Conservation (phyloP, 768 basidiomycete species). For the Macrolepiota albuminosa region DNA sequence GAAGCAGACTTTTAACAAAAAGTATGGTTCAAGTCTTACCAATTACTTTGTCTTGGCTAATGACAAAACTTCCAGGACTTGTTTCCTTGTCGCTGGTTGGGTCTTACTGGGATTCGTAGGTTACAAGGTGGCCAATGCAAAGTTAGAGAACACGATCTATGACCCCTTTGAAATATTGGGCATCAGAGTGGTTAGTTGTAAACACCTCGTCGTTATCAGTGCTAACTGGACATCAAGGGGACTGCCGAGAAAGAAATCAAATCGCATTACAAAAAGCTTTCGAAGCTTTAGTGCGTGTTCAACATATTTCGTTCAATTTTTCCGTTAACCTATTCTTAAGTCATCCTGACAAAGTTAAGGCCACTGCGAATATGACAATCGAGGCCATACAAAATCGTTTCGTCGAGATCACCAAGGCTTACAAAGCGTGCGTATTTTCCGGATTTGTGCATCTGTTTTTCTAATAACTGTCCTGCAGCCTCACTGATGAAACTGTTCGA, state of each 20-base stretch:
- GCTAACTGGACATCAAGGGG: slow-evolving; percentile 36
- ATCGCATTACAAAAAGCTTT: slow-evolving; percentile 90
- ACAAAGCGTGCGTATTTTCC: slow-evolving; percentile 71
- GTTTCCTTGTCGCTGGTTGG: slow-evolving; percentile 72
- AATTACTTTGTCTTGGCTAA: neutral
- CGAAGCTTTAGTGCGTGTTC: slow-evolving; percentile 67
- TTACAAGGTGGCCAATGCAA: slow-evolving; percentile 57
- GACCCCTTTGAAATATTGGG: slow-evolving; percentile 95
- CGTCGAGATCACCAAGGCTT: slow-evolving; percentile 94
- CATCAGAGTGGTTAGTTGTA: slow-evolving; percentile 52
- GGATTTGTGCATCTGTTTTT: neutral
- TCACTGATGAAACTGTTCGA: slow-evolving; percentile 91
- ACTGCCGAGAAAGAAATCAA: slow-evolving; percentile 88
- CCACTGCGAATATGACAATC: slow-evolving; percentile 75
- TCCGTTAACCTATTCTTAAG: slow-evolving; percentile 32
- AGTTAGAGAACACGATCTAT: slow-evolving; percentile 69
- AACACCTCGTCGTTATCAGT: neutral
- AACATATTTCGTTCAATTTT: neutral
- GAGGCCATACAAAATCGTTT: slow-evolving; percentile 85
- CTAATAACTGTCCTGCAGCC: slow-evolving; percentile 30
- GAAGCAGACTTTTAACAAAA: slow-evolving; percentile 42
- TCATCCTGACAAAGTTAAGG: slow-evolving; percentile 95
- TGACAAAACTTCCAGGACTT: slow-evolving; percentile 36
- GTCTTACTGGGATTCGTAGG: slow-evolving; percentile 57
- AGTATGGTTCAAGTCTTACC: slow-evolving; percentile 31